Percentiles rank a stretch among this genome's conserved stretches.
These are phyloP conservation scores for Leptographium galeiforme DNA, from an alignment of 2,329 filamentous ascomycete species.

Conservation along the genomic window DNA sequence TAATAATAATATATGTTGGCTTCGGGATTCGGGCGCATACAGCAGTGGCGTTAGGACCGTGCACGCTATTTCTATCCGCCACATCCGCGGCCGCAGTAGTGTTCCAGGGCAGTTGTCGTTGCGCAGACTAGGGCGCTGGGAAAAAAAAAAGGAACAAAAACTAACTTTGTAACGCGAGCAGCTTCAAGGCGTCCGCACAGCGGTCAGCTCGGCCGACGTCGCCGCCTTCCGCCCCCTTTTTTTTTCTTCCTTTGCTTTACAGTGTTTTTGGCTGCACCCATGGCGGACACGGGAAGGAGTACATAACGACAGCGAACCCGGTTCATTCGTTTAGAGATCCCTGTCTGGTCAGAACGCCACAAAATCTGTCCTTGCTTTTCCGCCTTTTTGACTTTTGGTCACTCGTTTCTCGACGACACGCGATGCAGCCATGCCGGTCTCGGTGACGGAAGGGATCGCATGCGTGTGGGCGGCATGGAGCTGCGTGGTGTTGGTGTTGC, in stretches of 20 bases:
- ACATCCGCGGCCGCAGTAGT: background rate
- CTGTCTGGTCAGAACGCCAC: too few species aligned
- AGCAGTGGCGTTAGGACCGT: background rate
- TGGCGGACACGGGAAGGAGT: background rate
- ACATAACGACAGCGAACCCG: background rate
- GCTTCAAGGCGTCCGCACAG: background rate
- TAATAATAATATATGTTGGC: background rate
- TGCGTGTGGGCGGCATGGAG: constrained; percentile 29
- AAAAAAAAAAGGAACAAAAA: background rate
- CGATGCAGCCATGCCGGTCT: constrained; percentile 6
- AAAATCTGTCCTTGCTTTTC: too few species aligned
- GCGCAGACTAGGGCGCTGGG: background rate
- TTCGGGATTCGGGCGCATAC: background rate
- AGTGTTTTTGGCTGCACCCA: background rate
- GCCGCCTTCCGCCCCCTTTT: background rate
- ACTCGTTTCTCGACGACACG: background rate
- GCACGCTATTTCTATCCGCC: background rate
- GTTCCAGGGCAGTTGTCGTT: background rate
- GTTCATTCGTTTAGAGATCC: too few species aligned
- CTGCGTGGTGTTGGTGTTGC: constrained; percentile 35
- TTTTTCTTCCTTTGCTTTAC: background rate
- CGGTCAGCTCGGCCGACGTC: background rate
- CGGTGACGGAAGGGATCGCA: constrained; percentile 4
- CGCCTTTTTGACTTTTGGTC: background rate
- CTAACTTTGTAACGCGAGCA: background rate